phyloP scores from a whole-genome alignment of 805 yeast genomes.

The Myxozyma nipponensis region DNA sequence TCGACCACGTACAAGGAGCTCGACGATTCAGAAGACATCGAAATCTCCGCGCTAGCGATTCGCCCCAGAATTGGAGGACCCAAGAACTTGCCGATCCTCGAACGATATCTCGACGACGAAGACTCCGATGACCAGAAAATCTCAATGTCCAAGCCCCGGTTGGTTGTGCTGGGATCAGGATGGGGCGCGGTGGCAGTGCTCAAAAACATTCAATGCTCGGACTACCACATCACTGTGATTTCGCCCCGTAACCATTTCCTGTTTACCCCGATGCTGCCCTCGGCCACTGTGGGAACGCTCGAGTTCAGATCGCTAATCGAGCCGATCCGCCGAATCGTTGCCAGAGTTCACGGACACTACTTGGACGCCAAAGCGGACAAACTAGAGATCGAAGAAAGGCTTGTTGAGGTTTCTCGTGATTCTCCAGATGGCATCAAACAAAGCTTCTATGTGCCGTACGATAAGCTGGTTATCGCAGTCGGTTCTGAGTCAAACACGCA shows the following conservation, averaged over 20 bases:
- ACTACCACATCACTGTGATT: constrained; percentile 82
- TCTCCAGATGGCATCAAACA: constrained; percentile 42
- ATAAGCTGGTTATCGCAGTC: constrained; percentile 62
- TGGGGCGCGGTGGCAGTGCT: constrained; percentile 89
- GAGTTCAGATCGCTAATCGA: constrained; percentile 51
- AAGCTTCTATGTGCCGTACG: constrained; percentile 64
- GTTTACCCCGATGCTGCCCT: constrained; percentile 90
- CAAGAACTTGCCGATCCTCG: constrained; percentile 61
- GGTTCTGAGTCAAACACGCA: constrained; percentile 68
- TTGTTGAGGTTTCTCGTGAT: constrained; percentile 54
- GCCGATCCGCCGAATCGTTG: constrained; percentile 56
- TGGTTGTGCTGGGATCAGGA: constrained; percentile 65
- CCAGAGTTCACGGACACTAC: constrained; percentile 54
- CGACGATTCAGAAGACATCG: constrained; percentile 43
- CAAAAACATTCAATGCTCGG: constrained; percentile 76
- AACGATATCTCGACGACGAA: constrained; percentile 53
- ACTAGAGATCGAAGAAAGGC: constrained; percentile 52
- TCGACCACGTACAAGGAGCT: constrained; percentile 53
- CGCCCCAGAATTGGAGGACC: constrained; percentile 64
- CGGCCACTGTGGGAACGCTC: constrained; percentile 87
- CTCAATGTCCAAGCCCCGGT: constrained; percentile 21
- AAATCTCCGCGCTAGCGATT: constrained; percentile 52
- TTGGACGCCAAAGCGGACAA: constrained; percentile 60
- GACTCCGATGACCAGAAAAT: constrained; percentile 43
- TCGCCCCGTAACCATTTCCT: constrained; percentile 91